Evolutionary conservation across 192 early-diverging fungal species (phyloP), one percentile per base, ranked within the genome.

Genomic region (Mortierella alpina): DNA sequence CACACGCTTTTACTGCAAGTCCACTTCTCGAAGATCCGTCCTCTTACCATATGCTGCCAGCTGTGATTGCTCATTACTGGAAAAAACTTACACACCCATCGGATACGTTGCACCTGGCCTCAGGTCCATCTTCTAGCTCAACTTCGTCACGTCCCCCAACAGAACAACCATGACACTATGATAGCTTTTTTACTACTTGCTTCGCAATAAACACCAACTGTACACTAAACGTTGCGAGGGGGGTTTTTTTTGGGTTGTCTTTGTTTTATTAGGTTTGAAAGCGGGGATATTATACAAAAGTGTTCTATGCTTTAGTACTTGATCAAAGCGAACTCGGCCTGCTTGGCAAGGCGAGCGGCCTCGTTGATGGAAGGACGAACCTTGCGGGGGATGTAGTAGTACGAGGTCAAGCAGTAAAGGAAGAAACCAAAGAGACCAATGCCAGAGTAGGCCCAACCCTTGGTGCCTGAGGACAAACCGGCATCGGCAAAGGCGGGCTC

Each of bases 341-440:
- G 64, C 76, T 79, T 79, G 64, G 76, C 63, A 41, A 66, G 6
- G 20, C 76, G 76, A 70, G 76, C 76, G 44, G 76, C 20, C 63
- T 79, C 76, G 69, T 79, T 79, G 46, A 79, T 79, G 1, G 76
- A 79, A 46, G 76, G 57, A 72, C 76, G 76, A 8, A 50, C 14
- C 76, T 72, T 79, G 52, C 76, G 76, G 14, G 76, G 76, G 8
- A 40, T 46, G 53, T 79, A 79, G 53, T 31, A 79, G 64, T 72
- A 67, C 41, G 69, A 66, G 20, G 64, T 18, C 40, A 79, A 57
- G 59, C 57, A 56, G 69, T 55, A 79, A n/a, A 79, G 48, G 56
- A 72, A 62, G 64, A 79, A 72, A 13, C 76, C 76, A 55, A 79
- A 79, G 39, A 79, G 57, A 63, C 76, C 76, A 31, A 79, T 66